These are phyloP conservation scores for Trypanosoma vivax DNA, from an alignment of 208 protist genomes.

Conservation along the genomic window DNA sequence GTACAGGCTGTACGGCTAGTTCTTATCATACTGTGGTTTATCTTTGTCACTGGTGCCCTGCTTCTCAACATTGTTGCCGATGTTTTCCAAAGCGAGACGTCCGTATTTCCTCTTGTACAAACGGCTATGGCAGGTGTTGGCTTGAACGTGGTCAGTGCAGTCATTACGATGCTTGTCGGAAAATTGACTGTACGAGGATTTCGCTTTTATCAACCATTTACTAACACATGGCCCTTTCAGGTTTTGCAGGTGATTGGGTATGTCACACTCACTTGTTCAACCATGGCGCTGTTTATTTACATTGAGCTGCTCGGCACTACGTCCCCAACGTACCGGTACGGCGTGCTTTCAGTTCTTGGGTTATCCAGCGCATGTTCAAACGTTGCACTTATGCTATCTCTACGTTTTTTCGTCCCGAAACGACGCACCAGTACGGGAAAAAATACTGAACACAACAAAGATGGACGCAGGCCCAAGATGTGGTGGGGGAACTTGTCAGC, in stretches of 20 bases:
- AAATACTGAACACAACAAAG: background rate
- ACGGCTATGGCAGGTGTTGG: slow-evolving; percentile 27
- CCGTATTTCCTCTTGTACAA: slow-evolving; percentile 36
- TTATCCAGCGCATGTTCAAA: slow-evolving; percentile 30
- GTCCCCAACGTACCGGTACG: slow-evolving; percentile 28
- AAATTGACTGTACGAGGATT: slow-evolving; percentile 31
- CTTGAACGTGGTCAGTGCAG: slow-evolving; percentile 25
- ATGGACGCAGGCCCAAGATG: background rate
- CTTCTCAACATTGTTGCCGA: slow-evolving; percentile 55
- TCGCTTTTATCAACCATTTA: slow-evolving; percentile 61
- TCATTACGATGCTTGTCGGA: slow-evolving; percentile 35
- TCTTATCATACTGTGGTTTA: slow-evolving; percentile 35
- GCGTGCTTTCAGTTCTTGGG: slow-evolving; percentile 47
- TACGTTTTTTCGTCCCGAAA: slow-evolving; percentile 47
- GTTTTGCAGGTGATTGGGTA: slow-evolving; percentile 62
- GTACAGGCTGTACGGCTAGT: slow-evolving; percentile 25
- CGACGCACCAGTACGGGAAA: background rate
- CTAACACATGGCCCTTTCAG: slow-evolving; percentile 56
- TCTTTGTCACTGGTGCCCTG: slow-evolving; percentile 27
- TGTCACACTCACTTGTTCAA: slow-evolving; percentile 19
- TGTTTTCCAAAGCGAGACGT: slow-evolving; percentile 48
- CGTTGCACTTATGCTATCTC: slow-evolving; percentile 44
- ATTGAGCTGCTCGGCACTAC: slow-evolving; percentile 1
- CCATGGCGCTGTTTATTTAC: slow-evolving; percentile 32
- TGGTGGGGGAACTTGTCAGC: slow-evolving; percentile 29